phyloP scores from a whole-genome alignment of 768 basidiomycete species.

The Boletus rubropictus region DNA sequence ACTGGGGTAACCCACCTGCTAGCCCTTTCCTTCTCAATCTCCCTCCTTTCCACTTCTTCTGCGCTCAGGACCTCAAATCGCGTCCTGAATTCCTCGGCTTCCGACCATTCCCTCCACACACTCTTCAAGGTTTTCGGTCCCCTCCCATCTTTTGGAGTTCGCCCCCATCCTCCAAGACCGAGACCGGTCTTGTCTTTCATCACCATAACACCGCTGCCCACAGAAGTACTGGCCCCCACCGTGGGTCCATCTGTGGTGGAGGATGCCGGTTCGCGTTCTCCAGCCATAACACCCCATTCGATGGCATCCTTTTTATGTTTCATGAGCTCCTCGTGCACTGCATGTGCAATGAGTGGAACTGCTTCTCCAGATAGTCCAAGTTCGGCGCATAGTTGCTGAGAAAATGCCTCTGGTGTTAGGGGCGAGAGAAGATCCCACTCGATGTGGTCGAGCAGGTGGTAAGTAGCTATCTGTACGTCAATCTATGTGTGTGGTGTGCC shows the following conservation, averaged over 20 bases:
- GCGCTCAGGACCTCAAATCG: constrained; percentile 78
- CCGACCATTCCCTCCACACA: constrained; percentile 94
- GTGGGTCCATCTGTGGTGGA: constrained; percentile 15
- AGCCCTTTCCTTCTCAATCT: constrained; percentile 81
- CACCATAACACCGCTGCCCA: constrained; percentile 41
- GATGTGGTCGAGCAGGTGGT: constrained; percentile 90
- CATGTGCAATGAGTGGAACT: constrained; percentile 82
- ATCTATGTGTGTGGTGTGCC: constrained; percentile 48
- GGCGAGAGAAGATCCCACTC: constrained; percentile 98
- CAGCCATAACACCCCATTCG: constrained; percentile 86
- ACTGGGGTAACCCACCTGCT: constrained; percentile 43
- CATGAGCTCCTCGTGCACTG: constrained; percentile 90
- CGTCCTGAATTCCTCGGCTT: constrained; percentile 86
- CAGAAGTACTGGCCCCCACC: constrained; percentile 5
- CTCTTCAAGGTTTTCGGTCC: constrained; percentile 80
- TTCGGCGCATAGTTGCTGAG: constrained; percentile 73
- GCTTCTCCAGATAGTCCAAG: constrained; percentile 88
- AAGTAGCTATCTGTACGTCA: constrained; percentile 91
- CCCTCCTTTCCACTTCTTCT: constrained; percentile 89
- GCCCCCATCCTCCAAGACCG: constrained; percentile 67
- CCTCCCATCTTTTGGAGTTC: constrained; percentile 69
- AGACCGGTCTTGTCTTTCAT: constrained; percentile 80
- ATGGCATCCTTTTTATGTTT: constrained; percentile 94
- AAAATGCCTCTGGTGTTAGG: constrained; percentile 83
- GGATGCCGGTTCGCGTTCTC: constrained; percentile 36